Base-by-base conservation (phyloP, 2,329 filamentous ascomycete genomes). In the Aspergillus carbonarius region DNA sequence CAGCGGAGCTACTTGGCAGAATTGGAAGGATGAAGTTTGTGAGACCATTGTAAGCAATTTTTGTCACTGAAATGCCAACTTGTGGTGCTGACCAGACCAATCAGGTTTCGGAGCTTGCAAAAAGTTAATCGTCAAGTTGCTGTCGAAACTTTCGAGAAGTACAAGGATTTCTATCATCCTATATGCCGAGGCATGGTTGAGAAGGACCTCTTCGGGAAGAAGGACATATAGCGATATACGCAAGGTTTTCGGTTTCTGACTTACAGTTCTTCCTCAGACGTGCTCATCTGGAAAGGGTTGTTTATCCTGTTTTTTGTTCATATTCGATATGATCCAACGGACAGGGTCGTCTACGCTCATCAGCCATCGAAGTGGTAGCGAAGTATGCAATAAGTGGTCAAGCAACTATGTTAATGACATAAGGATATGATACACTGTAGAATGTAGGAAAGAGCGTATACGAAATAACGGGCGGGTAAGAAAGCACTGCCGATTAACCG, bases 21-120 rank as follows among this genome's bases (percentile, higher is more conserved):
- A 92, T 97, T 23, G 95, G 95, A 12, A 82, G 95, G 58, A 98
- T 99, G 95, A 98, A 98, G 83, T 98, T 93, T 75, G 93, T 98
- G 59, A 83, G 93, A 49, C 92, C 93, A 20, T 77, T 98, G 70
- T 97, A 73, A 70, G 74, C 18, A 13, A 13, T 7, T 23, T 17
- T 7, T 55, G 13, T 34, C 4, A 20, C 7, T 9, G 27, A 6
- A 6, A 44, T 15, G 23, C 25, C 4, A 7, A 27, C 9, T 12
- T 30, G 20, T 46, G 51, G 44, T 9, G 52, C 65, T 70, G 60
- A 71, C 48, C 23, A 12, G 30, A 15, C 7, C 13, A 8, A 34
- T 3, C 32, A 76, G 75, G 62, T 81, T 89, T 78, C 84, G 89
- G 61, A 83, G 85, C 51, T 78, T 99, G 65, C 88, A 89, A 69